Percentiles rank a stretch among this genome's conserved stretches.
Conservation (phyloP, 2,329 filamentous ascomycete genomes). For the Remersonia thermophila region DNA sequence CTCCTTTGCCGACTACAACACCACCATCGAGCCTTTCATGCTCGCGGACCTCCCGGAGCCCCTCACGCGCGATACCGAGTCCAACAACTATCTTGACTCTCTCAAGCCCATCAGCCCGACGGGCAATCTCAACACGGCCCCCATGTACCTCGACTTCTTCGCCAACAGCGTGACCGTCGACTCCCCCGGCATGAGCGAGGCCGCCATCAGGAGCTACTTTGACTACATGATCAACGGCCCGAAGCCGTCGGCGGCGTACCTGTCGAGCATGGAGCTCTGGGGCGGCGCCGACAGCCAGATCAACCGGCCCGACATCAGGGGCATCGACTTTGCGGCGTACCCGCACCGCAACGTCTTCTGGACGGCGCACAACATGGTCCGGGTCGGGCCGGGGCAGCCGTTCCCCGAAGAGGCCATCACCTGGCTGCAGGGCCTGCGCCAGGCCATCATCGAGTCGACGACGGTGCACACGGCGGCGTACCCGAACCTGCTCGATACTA, state of each 20-base stretch:
- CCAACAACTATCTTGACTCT: no score
- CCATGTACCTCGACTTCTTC: conserved; percentile 19
- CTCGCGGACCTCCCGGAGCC: conserved; percentile 13
- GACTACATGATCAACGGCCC: conserved; percentile 9
- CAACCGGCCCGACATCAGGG: conserved; percentile 1
- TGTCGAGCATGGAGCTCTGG: conserved; percentile 21
- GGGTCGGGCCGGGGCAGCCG: background rate
- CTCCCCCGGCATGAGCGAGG: conserved; percentile 14
- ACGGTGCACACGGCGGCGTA: conserved; percentile 17
- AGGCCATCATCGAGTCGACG: conserved; percentile 14
- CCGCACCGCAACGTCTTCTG: conserved; percentile 18
- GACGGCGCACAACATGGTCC: conserved; percentile 7
- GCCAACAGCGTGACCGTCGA: conserved; percentile 24
- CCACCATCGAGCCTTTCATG: conserved; percentile 18
- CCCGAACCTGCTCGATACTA: conserved; percentile 22
- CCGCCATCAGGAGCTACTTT: conserved; percentile 17
- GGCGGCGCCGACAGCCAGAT: conserved; percentile 20
- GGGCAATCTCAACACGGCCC: background rate
- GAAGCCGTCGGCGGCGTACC: conserved; percentile 17
- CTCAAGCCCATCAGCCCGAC: background rate
- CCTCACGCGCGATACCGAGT: background rate
- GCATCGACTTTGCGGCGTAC: conserved; percentile 16
- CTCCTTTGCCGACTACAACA: conserved; percentile 14
- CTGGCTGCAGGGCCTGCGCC: conserved; percentile 16
- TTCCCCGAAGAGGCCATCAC: conserved; percentile 12